A percentile compares a stretch with the other conserved stretches of the same genome.
phyloP scores from a whole-genome alignment of 148 eudicot species.

The Arctostaphylos glauca region DNA sequence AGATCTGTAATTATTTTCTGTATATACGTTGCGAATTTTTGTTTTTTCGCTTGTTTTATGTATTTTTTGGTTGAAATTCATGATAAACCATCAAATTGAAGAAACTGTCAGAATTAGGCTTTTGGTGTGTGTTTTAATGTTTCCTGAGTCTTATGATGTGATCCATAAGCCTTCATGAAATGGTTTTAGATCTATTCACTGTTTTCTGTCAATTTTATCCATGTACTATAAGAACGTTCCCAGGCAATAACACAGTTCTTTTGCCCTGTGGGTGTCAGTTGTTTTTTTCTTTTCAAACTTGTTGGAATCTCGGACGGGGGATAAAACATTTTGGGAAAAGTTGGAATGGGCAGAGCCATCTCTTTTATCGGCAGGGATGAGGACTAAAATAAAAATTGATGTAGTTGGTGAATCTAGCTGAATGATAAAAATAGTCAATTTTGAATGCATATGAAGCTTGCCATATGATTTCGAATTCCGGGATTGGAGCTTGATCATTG shows the following conservation, averaged over 20 bases:
- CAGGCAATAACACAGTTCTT: background rate
- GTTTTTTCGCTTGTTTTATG: background rate
- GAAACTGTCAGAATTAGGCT: background rate
- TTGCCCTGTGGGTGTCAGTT: background rate
- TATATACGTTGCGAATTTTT: background rate
- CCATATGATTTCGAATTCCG: background rate
- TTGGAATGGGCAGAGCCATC: background rate
- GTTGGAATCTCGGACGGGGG: background rate
- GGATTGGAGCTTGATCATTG: too few relatives aligned
- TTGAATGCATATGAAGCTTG: background rate
- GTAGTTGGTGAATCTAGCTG: background rate
- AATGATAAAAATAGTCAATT: background rate
- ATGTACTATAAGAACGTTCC: background rate
- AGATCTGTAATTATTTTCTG: background rate
- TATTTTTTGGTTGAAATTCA: background rate
- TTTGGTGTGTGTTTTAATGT: background rate
- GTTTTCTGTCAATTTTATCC: background rate
- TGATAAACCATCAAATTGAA: background rate
- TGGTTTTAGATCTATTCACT: conserved; percentile 3
- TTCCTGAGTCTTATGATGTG: background rate
- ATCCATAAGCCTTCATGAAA: background rate
- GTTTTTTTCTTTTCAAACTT: background rate
- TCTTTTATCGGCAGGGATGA: background rate
- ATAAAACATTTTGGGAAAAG: background rate
- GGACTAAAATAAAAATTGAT: background rate